phyloP scores from a whole-genome alignment of 1,284 basidiomycete genomes.

The Phellinidium pouzarii region DNA sequence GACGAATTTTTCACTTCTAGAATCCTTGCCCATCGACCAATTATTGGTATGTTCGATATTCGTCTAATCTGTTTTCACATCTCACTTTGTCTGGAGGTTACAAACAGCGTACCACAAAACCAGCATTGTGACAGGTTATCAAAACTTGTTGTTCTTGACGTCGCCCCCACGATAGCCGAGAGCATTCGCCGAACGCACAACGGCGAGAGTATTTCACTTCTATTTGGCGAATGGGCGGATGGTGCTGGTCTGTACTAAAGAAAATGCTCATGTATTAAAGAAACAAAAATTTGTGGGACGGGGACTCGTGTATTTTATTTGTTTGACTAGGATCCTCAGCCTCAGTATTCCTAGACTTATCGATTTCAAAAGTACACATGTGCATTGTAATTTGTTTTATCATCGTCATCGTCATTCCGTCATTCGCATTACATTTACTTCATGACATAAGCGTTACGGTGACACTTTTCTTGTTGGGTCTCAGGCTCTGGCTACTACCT shows the following conservation, averaged over 20 bases:
- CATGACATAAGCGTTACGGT: too few relatives aligned
- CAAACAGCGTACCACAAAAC: slow-evolving; percentile 73
- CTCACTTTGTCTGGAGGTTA: slow-evolving; percentile 40
- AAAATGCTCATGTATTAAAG: background rate
- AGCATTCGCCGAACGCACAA: slow-evolving; percentile 96
- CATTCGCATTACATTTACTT: too few relatives aligned
- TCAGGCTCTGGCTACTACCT: too few relatives aligned
- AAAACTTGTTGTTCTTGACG: slow-evolving; percentile 75
- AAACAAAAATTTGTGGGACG: background rate
- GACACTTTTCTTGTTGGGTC: too few relatives aligned
- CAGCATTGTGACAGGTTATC: slow-evolving; percentile 45
- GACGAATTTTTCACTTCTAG: slow-evolving; percentile 70
- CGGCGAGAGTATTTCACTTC: slow-evolving; percentile 80
- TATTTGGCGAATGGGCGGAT: slow-evolving; percentile 76
- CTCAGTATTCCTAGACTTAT: too few relatives aligned
- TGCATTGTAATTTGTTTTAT: too few relatives aligned
- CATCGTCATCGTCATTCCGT: too few relatives aligned
- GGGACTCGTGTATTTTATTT: background rate
- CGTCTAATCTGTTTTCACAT: background rate
- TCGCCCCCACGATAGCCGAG: slow-evolving; percentile 89
- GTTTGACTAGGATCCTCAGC: too few relatives aligned
- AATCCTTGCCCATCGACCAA: slow-evolving; percentile 75
- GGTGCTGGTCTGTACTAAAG: slow-evolving; percentile 23
- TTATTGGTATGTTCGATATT: slow-evolving; percentile 64
- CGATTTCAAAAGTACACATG: too few relatives aligned